Conservation (phyloP, 768 basidiomycete species). For the Boletus reticuloceps region DNA sequence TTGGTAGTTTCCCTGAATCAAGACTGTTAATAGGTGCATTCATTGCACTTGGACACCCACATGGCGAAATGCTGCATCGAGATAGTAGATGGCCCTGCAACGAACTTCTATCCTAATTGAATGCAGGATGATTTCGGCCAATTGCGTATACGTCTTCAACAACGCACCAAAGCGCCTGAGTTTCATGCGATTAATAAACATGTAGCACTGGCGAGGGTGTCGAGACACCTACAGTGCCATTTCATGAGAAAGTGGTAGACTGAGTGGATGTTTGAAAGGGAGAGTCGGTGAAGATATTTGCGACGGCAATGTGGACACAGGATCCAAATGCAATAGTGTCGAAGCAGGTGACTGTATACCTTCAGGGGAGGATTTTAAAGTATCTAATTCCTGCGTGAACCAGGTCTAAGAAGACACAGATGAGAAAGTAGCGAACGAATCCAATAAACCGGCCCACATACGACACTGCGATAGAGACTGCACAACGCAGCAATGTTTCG, state of each 20-base stretch:
- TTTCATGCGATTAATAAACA: constrained; percentile 6
- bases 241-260: constrained; percentile 78
- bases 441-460: constrained; percentile 39
- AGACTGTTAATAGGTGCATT: constrained; percentile 7
- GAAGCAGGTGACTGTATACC: constrained; percentile 47
- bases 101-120: constrained; percentile 87
- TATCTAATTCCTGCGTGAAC: constrained; percentile 73
- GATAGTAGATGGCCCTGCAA: constrained; percentile 77
- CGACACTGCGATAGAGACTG: constrained; percentile 82
- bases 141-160: constrained; percentile 85
- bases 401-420: constrained; percentile 54
- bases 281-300: constrained; percentile 45
- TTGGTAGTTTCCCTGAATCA: constrained; percentile 74
- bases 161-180: constrained; percentile 87
- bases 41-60: constrained; percentile 38
- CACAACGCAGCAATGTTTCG: constrained; percentile 76
- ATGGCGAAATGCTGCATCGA: constrained; percentile 75
- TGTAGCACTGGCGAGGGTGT: background rate
- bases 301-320: constrained; percentile 42
- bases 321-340: constrained; percentile 45
- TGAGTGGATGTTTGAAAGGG: constrained; percentile 47
- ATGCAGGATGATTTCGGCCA: constrained; percentile 82
- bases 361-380: constrained; percentile 61
- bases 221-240: constrained; percentile 74
- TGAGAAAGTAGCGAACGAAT: constrained; percentile 7